Evolutionary conservation across 345 rosid genomes (phyloP).

Genomic region (Ceriops zippeliana): DNA sequence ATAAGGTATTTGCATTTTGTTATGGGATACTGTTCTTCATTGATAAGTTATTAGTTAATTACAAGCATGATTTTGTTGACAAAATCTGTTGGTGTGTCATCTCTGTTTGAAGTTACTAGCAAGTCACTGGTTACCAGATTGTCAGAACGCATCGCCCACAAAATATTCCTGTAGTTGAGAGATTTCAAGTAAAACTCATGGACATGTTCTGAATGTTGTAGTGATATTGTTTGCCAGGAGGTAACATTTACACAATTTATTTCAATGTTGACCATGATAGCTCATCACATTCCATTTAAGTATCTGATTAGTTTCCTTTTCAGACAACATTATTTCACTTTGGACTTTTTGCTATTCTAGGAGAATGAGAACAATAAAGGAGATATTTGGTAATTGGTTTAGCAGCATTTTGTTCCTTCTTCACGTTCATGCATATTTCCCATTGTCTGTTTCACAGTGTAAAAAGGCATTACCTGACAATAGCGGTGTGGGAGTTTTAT

Average conservation of each 20-base stretch:
- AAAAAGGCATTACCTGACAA: neutral
- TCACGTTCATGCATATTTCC: neutral
- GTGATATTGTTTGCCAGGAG: constrained; percentile 92
- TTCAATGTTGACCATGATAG: constrained; percentile 8
- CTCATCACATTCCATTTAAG: neutral
- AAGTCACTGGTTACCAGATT: constrained; percentile 51
- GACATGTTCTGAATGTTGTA: constrained; percentile 57
- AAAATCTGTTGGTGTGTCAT: constrained; percentile 80
- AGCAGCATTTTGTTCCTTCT: neutral
- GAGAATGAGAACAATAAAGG: neutral
- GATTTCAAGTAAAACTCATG: constrained; percentile 77
- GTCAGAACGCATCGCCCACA: constrained; percentile 59
- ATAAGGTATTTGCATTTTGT: neutral
- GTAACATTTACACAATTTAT: constrained; percentile 35
- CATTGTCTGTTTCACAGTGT: neutral
- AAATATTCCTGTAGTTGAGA: constrained; percentile 73
- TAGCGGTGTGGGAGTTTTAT: neutral
- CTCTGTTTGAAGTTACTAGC: constrained; percentile 61
- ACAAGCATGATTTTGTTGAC: constrained; percentile 79
- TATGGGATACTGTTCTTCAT: neutral
- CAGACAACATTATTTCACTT: neutral
- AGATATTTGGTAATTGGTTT: neutral
- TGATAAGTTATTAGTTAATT: constrained; percentile 1
- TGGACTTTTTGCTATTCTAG: constrained; percentile 1
- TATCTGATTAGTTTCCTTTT: constrained; percentile 5